Evolutionary conservation across 2,329 filamentous ascomycete species (phyloP).

Genomic region (Ceratocystis cubensis): DNA sequence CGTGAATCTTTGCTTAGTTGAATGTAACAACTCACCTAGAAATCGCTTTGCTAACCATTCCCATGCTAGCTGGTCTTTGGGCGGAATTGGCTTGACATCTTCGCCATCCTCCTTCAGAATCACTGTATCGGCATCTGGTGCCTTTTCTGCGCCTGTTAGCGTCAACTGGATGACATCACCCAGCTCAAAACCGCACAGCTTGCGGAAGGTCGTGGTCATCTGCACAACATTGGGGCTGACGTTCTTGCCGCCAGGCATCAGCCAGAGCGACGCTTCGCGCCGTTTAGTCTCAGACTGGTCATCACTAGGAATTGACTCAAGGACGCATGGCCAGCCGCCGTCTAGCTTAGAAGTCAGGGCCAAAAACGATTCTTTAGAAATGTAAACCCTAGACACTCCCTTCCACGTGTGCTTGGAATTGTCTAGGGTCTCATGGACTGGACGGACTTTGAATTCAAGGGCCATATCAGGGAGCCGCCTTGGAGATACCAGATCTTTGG

Average conservation of each 20-base stretch:
- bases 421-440: constrained; percentile 33
- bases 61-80: constrained; percentile 29
- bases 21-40: constrained; percentile 26
- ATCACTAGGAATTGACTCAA: constrained; percentile 28
- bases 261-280: constrained; percentile 40
- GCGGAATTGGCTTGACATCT: constrained; percentile 24
- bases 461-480: constrained; percentile 24
- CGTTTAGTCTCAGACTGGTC: constrained; percentile 24
- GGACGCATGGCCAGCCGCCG: constrained; percentile 32
- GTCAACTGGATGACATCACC: constrained; percentile 51
- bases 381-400: constrained; percentile 37
- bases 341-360: constrained; percentile 34
- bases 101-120: constrained; percentile 45
- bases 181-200: constrained; percentile 58
- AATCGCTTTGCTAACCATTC: constrained; percentile 28
- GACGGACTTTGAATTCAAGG: constrained; percentile 33
- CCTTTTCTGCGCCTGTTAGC: constrained; percentile 37
- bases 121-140: constrained; percentile 46
- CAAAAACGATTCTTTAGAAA: constrained; percentile 37
- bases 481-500: neutral
- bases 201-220: constrained; percentile 61
- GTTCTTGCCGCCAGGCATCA: constrained; percentile 41
- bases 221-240: constrained; percentile 56
- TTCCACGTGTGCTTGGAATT: constrained; percentile 30
- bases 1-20: neutral